Evolutionary conservation across 176 grass and related monocot genomes (phyloP).

Genomic region (Saccharum spontaneum): DNA sequence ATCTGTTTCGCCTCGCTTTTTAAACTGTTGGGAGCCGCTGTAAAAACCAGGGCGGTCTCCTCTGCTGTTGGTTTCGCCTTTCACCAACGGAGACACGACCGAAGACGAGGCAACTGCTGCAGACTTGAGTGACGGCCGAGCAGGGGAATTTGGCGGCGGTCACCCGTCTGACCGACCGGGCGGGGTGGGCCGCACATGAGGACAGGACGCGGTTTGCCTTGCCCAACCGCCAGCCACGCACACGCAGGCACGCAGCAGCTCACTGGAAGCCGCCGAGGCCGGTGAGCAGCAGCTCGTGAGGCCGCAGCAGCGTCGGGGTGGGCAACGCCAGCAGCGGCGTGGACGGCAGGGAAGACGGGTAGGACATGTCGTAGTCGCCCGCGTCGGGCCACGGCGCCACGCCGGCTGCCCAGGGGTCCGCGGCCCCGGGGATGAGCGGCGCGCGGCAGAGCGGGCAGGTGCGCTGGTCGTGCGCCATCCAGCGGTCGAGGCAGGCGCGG

Average conservation of each 20-base stretch:
- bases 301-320: constrained; percentile 54
- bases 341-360: constrained; percentile 29
- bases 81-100: neutral
- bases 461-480: constrained; percentile 68
- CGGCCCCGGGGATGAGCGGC: constrained; percentile 52
- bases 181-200: neutral
- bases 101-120: no score
- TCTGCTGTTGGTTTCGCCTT: constrained; percentile 13
- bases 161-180: constrained; percentile 10
- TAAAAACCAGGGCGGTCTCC: constrained; percentile 18
- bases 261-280: constrained; percentile 52
- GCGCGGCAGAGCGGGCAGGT: constrained; percentile 88
- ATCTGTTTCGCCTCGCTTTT: neutral
- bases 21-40: neutral
- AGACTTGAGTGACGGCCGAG: neutral
- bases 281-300: constrained; percentile 58
- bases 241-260: neutral
- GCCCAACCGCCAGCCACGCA: neutral
- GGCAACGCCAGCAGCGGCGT: constrained; percentile 25
- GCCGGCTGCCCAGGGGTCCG: neutral
- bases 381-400: neutral
- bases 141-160: constrained; percentile 7
- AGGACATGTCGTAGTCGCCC: constrained; percentile 41
- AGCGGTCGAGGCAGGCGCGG: constrained; percentile 82
- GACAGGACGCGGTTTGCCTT: neutral